Evolutionary conservation across 2,329 filamentous ascomycete species (phyloP).

Genomic region (Stagonosporopsis chrysanthemi): DNA sequence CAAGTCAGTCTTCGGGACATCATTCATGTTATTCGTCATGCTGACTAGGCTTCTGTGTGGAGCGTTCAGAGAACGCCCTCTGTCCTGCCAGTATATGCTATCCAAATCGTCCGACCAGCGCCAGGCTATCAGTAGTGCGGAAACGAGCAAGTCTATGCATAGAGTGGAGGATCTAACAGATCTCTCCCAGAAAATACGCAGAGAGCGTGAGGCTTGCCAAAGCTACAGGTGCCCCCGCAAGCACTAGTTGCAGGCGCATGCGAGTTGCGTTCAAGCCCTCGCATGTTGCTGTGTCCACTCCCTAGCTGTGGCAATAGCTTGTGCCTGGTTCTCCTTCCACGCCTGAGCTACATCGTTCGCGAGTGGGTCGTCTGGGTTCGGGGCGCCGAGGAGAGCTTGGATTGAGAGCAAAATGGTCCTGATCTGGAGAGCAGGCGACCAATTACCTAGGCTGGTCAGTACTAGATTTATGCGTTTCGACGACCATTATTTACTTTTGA

Average conservation of each 20-base stretch:
- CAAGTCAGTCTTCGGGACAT: constrained; percentile 3
- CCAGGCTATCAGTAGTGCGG: constrained; percentile 25
- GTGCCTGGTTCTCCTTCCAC: constrained; percentile 96
- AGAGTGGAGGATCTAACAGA: constrained; percentile 6
- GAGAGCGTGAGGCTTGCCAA: not conserved
- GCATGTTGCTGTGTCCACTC: constrained; percentile 93
- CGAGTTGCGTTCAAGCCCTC: constrained; percentile 32
- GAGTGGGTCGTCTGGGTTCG: constrained; percentile 97
- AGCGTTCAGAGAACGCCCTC: constrained; percentile 12
- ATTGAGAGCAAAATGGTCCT: constrained; percentile 98
- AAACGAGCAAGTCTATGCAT: constrained; percentile 24
- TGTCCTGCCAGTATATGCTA: constrained; percentile 26
- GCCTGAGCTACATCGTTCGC: constrained; percentile 96
- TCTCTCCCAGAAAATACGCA: not conserved
- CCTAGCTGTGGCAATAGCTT: constrained; percentile 87
- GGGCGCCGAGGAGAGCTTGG: constrained; percentile 92
- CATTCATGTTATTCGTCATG: constrained; percentile 30
- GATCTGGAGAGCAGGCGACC: constrained; percentile 97
- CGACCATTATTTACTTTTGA: constrained; percentile 76
- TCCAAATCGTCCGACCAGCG: constrained; percentile 30
- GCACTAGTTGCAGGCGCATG: not conserved
- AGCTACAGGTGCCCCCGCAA: constrained; percentile 1
- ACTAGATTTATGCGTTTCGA: not conserved
- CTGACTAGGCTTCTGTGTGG: constrained; percentile 15
- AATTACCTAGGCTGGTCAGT: constrained; percentile 74